Conservation (phyloP, 805 yeast species). For the Candida dendrica region DNA sequence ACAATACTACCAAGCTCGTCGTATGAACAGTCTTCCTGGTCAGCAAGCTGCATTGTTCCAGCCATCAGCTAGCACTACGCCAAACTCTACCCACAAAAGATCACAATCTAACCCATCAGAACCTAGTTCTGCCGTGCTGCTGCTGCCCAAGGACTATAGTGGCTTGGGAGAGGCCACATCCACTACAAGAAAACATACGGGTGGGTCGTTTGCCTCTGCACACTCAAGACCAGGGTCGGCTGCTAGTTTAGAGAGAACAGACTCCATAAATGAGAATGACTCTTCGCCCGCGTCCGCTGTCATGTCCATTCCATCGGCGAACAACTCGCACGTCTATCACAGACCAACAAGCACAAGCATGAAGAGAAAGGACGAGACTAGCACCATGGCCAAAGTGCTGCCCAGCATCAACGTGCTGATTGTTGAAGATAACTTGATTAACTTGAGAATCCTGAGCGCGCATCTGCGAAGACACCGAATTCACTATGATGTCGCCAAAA, state of each 20-base stretch:
- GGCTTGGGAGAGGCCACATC: not conserved
- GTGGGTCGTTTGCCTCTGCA: not conserved
- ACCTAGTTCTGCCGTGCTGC: slow-evolving; percentile 17
- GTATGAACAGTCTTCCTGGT: slow-evolving; percentile 14
- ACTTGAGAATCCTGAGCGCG: slow-evolving; percentile 85
- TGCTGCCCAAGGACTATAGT: slow-evolving; percentile 12
- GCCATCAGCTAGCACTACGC: slow-evolving; percentile 4
- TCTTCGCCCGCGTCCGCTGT: not conserved
- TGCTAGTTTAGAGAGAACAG: not conserved
- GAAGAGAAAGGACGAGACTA: slow-evolving; percentile 10
- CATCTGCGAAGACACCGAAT: slow-evolving; percentile 82
- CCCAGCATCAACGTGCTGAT: slow-evolving; percentile 88
- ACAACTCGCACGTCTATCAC: not conserved
- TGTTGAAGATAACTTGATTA: slow-evolving; percentile 94
- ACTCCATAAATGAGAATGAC: not conserved
- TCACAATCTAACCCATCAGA: slow-evolving; percentile 20
- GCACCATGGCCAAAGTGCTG: slow-evolving; percentile 50
- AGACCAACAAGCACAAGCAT: not conserved
- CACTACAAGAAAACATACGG: not conserved
- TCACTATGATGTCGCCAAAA: slow-evolving; percentile 78
- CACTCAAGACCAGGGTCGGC: not conserved
- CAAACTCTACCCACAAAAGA: slow-evolving; percentile 11
- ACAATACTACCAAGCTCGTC: slow-evolving; percentile 4
- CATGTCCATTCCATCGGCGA: not conserved
- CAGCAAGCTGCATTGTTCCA: slow-evolving; percentile 1